Evolutionary conservation across 495 filamentous ascomycete genomes (phyloP), one percentile per base, ranked within the genome.

Genomic region (Arthonia radiata): DNA sequence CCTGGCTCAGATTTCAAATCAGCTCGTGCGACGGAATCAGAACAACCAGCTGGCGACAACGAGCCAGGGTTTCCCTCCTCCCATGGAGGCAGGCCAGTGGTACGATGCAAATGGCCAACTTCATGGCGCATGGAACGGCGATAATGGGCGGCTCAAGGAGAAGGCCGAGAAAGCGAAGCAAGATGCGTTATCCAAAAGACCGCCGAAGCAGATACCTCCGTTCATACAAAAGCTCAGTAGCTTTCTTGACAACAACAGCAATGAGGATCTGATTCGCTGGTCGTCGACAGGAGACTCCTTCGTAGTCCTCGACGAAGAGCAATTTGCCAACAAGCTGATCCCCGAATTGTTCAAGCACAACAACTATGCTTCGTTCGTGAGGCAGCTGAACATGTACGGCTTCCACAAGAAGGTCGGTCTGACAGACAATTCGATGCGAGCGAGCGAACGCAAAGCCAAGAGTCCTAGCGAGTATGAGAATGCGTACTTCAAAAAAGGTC

Each of bases 281-380:
- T 93, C 89, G 0, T 78, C 89, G 34, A 71, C 78, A 43, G 86
- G 86, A 11, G 80, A 89, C 40, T 91, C 83, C 3, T 99, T 99
- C 46, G 71, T 94, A 23, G 86, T 99, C 5, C 49, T 93, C 3
- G 89, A 99, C 41, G 86, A 99, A 47, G 86, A 99, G 42, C 89
- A 94, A 44, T 99, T 99, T 48, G 89, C 86, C n/a, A 82, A 79
- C 44, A 91, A 71, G 0, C 47, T 99, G 32, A 94, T 99, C 26
- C 86, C 86, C 2, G 86, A 94, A 42, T 58, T 93, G 5, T 99
- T 94, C 62, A 99, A 99, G 44, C 89, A 94, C 49, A 94, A 92
- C 47, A 99, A 94, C 47, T 99, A 94, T 46, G 82, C 86, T 4
- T 94, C 89, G 1, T 99, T 99, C 40, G 86, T 99, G 15, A 76